Evolutionary conservation across 805 yeast genomes (phyloP), one percentile per base, ranked within the genome.

Genomic region (Wickerhamomyces xylosicus): DNA sequence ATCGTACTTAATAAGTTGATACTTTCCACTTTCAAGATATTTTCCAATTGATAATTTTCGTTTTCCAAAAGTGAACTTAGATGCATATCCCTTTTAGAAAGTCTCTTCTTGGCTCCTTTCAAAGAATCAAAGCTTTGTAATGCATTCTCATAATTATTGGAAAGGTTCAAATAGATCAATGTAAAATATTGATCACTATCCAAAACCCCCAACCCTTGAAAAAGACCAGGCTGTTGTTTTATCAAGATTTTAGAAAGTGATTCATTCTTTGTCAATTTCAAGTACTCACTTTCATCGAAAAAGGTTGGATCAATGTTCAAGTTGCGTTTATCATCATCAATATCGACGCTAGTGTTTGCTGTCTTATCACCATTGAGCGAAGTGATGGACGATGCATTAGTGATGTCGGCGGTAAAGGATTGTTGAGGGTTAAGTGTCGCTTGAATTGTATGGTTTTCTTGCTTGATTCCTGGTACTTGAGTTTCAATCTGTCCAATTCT

Each of bases 141-240:
- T 3, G 32, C 32, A 13, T 29, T n/a, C 13, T 41, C 42, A 1
- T 38, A 40, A 19, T 43, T 35, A 19, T 40, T 40, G 19, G 42
- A 31, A 17, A 49, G 19, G 28, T 47, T 44, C 35, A 45, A 25
- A 18, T 41, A 41, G 28, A 46, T 46, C 17, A 48, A 16, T 0
- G 49, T 39, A 25, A 40, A 39, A 29, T 45, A 40, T 2, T 27
- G 31, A 37, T 54, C 58, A 34, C 44, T 53, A 31, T 49, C 47
- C 5, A 42, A 35, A 14, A 46, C 15, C 1, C 50, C 33, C 3
- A 38, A 40, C 5, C 37, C 28, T n/a, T 44, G 50, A 38, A 52
- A 53, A 21, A 54, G 19, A 2, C 58, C 57, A 17, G 40, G 38
- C 17, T 44, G 36, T 16, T 49, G 45, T 18, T 47, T 19, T 10